Conservation (phyloP, 1,139 yeast species). For the Yamadazyma songkhlaensis region DNA sequence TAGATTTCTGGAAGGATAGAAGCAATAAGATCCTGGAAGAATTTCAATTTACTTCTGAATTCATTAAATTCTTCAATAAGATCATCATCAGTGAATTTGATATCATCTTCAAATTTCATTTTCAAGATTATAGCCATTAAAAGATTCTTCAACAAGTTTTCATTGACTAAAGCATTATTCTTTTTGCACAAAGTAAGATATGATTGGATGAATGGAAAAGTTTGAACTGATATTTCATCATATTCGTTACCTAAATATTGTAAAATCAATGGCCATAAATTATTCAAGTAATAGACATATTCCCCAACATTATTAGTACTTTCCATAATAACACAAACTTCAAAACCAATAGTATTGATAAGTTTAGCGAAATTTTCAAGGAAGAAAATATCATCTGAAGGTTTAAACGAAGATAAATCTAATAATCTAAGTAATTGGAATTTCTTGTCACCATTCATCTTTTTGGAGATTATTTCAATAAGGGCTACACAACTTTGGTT, state of each 20-base stretch:
- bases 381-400: constrained; percentile 56
- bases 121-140: constrained; percentile 71
- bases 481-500: constrained; percentile 65
- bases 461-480: constrained; percentile 79
- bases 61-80: constrained; percentile 76
- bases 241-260: constrained; percentile 75
- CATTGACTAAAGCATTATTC: constrained; percentile 29
- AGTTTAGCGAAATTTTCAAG: constrained; percentile 76
- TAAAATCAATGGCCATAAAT: constrained; percentile 70
- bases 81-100: constrained; percentile 62
- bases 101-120: constrained; percentile 74
- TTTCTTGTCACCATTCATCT: constrained; percentile 89
- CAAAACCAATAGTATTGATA: constrained; percentile 72
- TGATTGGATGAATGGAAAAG: constrained; percentile 75
- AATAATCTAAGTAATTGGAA: constrained; percentile 70
- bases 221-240: constrained; percentile 84
- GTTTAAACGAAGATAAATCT: constrained; percentile 53
- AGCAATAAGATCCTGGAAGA: constrained; percentile 84
- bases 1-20: constrained; percentile 70
- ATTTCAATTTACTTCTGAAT: constrained; percentile 66
- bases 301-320: constrained; percentile 40
- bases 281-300: constrained; percentile 21
- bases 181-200: constrained; percentile 72
- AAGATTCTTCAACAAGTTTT: constrained; percentile 58
- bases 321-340: constrained; percentile 59